Base-by-base conservation (phyloP, 1,284 basidiomycete genomes). In the Ceratobasidium theobromae region DNA sequence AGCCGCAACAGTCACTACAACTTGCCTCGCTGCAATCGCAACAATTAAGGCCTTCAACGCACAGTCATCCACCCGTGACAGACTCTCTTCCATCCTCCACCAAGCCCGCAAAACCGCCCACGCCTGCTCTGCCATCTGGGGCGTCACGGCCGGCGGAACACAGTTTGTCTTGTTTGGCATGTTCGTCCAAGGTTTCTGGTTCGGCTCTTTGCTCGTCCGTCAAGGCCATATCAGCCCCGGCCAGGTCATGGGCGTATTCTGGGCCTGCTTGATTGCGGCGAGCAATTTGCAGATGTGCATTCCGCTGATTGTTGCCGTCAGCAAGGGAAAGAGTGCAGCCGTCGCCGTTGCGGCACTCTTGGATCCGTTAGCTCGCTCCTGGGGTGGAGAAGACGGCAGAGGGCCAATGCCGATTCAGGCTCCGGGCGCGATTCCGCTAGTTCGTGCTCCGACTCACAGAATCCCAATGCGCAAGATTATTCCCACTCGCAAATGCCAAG, bases 41-140 rank as follows among this genome's bases (percentile, higher is more conserved):
- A 98, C 95, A 0, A 91, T 99, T 76, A 99, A 99, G 76, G 93
- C 92, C 0, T 97, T 96, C 82, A 98, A 97, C 76, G 94, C 94
- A 1, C 80, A 88, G 67, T 68, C 76, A 0, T 77, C 82, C 73
- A 93, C 98, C 72, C 75, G 78, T 6, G 67, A 75, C 3, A 77
- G 81, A 12, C 82, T 91, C 35, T 72, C 77, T 4, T 70, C 73
- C 3, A 76, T 86, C 3, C 82, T 89, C 66, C 72, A 78, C 48
- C 72, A 74, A 79, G 81, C 6, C 86, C 88, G 25, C 79, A 78
- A 76, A 28, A 74, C 76, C 14, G 75, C 79, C 54, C 71, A 75
- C 40, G 70, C 71, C 25, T 82, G 90, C 69, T 84, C 87, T 60
- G 74, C 81, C 18, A 81, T 95, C 16, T 98, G 93, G 92, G 91